phyloP scores from a whole-genome alignment of 139 green algal genomes.

The Volvox africanus region DNA sequence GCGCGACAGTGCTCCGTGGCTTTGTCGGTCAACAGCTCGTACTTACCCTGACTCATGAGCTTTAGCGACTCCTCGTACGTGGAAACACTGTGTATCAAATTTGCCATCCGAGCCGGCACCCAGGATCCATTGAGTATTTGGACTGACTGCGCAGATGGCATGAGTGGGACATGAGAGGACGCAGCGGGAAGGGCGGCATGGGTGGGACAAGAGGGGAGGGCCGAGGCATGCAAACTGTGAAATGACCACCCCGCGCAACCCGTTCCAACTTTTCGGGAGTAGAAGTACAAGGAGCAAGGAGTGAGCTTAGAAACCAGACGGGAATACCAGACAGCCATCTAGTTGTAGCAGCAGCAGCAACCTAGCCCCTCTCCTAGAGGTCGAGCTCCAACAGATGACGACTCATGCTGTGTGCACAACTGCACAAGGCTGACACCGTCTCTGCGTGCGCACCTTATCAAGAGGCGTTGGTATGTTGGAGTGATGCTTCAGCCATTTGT shows the following conservation, averaged over 20 bases:
- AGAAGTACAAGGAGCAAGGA: too few relatives aligned
- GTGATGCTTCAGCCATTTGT: background rate
- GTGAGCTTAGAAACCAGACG: background rate
- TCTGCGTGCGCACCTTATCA: background rate
- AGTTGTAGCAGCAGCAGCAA: too few relatives aligned
- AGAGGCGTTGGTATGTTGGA: background rate
- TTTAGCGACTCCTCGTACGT: background rate
- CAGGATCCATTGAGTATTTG: background rate
- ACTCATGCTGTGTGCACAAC: background rate
- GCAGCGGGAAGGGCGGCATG: background rate
- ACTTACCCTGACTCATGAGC: background rate
- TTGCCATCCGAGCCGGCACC: background rate
- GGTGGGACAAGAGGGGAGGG: background rate
- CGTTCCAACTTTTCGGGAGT: background rate
- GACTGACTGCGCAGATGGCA: background rate
- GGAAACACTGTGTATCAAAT: background rate
- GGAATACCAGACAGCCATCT: background rate
- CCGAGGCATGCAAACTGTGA: background rate
- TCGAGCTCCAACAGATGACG: background rate
- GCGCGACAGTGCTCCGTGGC: background rate
- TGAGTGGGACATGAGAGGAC: background rate
- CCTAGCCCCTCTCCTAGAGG: too few relatives aligned
- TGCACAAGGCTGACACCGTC: background rate
- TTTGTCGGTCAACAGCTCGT: background rate
- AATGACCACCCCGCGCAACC: background rate